Evolutionary conservation across 495 filamentous ascomycete genomes (phyloP).

Genomic region (Podospora conica): DNA sequence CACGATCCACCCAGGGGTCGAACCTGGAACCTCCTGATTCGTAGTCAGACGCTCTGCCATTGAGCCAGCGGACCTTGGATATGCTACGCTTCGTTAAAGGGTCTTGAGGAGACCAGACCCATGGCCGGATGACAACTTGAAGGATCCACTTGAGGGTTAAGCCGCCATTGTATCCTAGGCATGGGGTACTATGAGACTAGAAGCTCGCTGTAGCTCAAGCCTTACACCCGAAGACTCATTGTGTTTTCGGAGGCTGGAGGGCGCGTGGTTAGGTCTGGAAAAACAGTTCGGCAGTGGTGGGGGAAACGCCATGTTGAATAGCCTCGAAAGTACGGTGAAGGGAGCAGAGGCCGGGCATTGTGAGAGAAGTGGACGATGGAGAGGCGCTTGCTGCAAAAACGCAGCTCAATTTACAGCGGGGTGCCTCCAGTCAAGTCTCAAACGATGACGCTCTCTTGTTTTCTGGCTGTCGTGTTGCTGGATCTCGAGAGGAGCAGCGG

Average conservation of each 20-base stretch:
- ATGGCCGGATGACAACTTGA: not conserved
- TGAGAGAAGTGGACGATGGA: not conserved
- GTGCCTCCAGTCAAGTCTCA: not conserved
- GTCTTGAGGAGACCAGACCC: not conserved
- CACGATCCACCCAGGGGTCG: slow-evolving; percentile 11
- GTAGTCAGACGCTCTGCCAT: slow-evolving; percentile 14
- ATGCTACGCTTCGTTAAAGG: not conserved
- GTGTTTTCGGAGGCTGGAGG: not conserved
- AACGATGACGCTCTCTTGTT: not conserved
- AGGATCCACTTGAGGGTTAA: too few species aligned
- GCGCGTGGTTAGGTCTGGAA: not conserved
- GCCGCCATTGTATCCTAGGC: too few species aligned
- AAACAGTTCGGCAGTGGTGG: not conserved
- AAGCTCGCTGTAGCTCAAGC: not conserved
- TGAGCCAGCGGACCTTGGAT: slow-evolving; percentile 8
- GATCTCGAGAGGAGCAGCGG: not conserved
- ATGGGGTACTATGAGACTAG: not conserved
- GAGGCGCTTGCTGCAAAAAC: not conserved
- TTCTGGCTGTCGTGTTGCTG: not conserved
- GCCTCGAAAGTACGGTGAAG: not conserved
- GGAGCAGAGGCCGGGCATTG: not conserved
- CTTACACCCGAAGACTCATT: not conserved
- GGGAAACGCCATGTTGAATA: not conserved
- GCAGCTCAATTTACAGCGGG: not conserved
- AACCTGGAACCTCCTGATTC: slow-evolving; percentile 13